A percentile compares a stretch with the other conserved stretches of the same genome.
phyloP scores from a whole-genome alignment of 2,329 filamentous ascomycete genomes.

The Hymenoscyphus fructigenus region DNA sequence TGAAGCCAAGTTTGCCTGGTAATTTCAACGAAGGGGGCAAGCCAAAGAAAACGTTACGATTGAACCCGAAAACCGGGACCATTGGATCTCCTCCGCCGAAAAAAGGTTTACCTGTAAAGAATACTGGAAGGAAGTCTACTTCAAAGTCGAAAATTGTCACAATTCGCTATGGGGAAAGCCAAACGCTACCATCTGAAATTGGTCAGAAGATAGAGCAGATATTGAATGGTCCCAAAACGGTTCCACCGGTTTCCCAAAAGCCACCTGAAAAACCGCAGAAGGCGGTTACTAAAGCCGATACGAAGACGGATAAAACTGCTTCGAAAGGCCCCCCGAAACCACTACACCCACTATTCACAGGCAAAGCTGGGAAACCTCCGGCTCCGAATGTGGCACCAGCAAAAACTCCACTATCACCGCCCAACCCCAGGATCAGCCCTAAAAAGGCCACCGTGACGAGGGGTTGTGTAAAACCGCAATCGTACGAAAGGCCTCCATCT shows the following conservation, averaged over 20 bases:
- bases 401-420: not conserved
- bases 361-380: conserved; percentile 44
- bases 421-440: not conserved
- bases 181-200: conserved; percentile 46
- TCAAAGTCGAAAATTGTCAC: conserved; percentile 47
- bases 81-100: conserved; percentile 60
- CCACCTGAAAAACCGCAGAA: conserved; percentile 19
- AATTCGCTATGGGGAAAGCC: conserved; percentile 59
- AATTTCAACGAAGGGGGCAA: conserved; percentile 25
- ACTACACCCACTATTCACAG: conserved; percentile 69
- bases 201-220: conserved; percentile 65
- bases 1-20: not conserved
- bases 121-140: conserved; percentile 17
- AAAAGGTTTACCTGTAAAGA: conserved; percentile 40
- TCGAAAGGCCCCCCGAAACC: conserved; percentile 40
- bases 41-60: conserved; percentile 52
- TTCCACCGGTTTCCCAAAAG: not conserved
- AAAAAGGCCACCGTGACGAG: not conserved
- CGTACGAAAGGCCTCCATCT: conserved; percentile 19
- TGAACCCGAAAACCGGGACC: conserved; percentile 61
- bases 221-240: conserved; percentile 37
- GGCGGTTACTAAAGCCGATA: conserved; percentile 15
- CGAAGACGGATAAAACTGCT: conserved; percentile 30
- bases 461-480: conserved; percentile 8
- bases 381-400: not conserved